These are phyloP conservation scores for Solanum gandarillasii DNA, from an alignment of 257 asterid species.

Conservation along the genomic window DNA sequence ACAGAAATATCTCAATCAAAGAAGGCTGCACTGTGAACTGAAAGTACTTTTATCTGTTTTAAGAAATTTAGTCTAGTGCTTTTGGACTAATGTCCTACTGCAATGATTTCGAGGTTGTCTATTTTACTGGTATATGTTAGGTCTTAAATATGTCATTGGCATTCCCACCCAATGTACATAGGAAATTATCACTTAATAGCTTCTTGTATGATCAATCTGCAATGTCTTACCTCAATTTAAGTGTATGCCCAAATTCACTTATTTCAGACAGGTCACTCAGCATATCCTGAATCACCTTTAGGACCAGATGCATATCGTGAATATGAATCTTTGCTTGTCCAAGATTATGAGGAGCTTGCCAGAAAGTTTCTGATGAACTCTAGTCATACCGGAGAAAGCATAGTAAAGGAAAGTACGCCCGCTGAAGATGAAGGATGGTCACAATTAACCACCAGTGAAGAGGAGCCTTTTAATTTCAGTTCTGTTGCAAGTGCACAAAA, in stretches of 20 bases:
- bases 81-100: neutral
- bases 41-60: neutral
- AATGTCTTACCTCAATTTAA: neutral
- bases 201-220: neutral
- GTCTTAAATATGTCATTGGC: neutral
- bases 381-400: conserved; percentile 16
- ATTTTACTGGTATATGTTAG: neutral
- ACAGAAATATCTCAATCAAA: neutral
- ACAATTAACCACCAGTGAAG: conserved; percentile 41
- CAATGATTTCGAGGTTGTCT: neutral
- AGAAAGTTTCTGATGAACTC: conserved; percentile 33
- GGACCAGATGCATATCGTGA: conserved; percentile 96
- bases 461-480: conserved; percentile 26
- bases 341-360: conserved; percentile 83
- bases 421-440: conserved; percentile 77
- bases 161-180: neutral
- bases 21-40: neutral
- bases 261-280: conserved; percentile 75
- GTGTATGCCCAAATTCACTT: neutral
- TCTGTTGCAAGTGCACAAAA: conserved; percentile 23
- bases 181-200: neutral
- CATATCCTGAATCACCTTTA: conserved; percentile 93
- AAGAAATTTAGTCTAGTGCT: neutral
- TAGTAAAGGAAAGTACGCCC: conserved; percentile 17
- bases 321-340: conserved; percentile 74